phyloP scores from a whole-genome alignment of 1,284 basidiomycete genomes.

The Butyriboletus appendiculatus region DNA sequence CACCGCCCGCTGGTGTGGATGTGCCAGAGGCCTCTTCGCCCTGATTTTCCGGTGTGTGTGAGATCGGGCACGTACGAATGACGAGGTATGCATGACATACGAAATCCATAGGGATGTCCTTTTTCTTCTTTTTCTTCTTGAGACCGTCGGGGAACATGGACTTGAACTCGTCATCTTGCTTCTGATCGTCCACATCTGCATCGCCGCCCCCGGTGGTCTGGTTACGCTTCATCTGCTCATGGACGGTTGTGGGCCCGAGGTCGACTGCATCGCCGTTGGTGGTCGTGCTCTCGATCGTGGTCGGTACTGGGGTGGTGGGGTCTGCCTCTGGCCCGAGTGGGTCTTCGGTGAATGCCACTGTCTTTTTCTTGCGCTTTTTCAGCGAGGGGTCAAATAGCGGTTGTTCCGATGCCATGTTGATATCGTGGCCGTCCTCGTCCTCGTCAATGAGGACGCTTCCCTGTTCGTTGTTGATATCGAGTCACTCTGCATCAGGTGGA shows the following conservation, averaged over 20 bases:
- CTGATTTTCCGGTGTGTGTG: constrained; percentile 34
- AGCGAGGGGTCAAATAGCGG: constrained; percentile 81
- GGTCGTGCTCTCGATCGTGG: constrained; percentile 65
- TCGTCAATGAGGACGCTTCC: constrained; percentile 16
- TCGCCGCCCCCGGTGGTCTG: constrained; percentile 42
- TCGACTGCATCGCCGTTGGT: constrained; percentile 68
- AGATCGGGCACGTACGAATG: constrained; percentile 5
- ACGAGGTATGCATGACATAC: constrained; percentile 44
- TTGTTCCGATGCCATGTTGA: constrained; percentile 60
- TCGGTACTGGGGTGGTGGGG: constrained; percentile 73
- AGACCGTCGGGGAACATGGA: constrained; percentile 81
- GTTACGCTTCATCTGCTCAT: constrained; percentile 66
- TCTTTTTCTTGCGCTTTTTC: constrained; percentile 87
- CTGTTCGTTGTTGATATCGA: constrained; percentile 6
- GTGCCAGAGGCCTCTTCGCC: constrained; percentile 63
- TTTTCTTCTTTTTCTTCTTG: constrained; percentile 94
- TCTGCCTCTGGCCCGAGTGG: constrained; percentile 82
- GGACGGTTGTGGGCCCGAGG: constrained; percentile 70
- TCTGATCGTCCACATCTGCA: constrained; percentile 41
- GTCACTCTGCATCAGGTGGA: constrained; percentile 5
- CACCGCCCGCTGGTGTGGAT: constrained; percentile 49
- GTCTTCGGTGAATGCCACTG: constrained; percentile 80
- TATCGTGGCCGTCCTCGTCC: constrained; percentile 21
- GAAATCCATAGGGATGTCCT: constrained; percentile 82
- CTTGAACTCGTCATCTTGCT: constrained; percentile 73